Evolutionary conservation across 305 asterid species (phyloP).

Genomic region (Withania somnifera): DNA sequence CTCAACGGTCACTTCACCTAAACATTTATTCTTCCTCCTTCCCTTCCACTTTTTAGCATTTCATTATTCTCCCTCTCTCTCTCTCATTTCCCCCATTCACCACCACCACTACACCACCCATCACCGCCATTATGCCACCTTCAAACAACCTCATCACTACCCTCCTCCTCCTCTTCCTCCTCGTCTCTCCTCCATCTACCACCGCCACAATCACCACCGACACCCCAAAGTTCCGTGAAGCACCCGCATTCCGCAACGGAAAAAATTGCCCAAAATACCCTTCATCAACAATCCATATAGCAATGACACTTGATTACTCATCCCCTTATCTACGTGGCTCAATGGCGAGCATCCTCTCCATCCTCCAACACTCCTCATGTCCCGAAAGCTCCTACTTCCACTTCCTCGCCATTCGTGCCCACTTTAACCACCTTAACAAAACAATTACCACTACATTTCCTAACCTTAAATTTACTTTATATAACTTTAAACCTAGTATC

Average conservation of each 20-base stretch:
- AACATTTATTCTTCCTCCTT: not conserved
- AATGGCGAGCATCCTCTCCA: conserved; percentile 71
- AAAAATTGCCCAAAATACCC: conserved; percentile 30
- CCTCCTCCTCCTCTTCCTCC: not conserved
- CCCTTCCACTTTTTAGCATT: too few relatives aligned
- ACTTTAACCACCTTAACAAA: conserved; percentile 28
- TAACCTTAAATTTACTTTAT: conserved; percentile 51
- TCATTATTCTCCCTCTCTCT: not conserved
- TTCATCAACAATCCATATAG: conserved; percentile 45
- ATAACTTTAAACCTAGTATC: conserved; percentile 46
- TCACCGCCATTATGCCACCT: conserved; percentile 20
- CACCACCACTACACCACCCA: too few relatives aligned
- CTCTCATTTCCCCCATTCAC: not conserved
- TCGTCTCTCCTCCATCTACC: not conserved
- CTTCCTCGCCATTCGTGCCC: conserved; percentile 48
- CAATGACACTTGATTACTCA: conserved; percentile 75
- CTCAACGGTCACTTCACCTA: not conserved
- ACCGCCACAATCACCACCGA: conserved; percentile 11
- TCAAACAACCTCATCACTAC: conserved; percentile 11
- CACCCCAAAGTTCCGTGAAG: conserved; percentile 55
- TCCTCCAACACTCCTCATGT: conserved; percentile 72
- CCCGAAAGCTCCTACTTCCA: conserved; percentile 75
- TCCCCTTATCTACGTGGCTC: conserved; percentile 89
- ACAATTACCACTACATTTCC: conserved; percentile 64
- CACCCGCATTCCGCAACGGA: conserved; percentile 87